Percentiles rank a stretch among this genome's conserved stretches.
Evolutionary conservation across 2,329 filamentous ascomycete genomes (phyloP).

Genomic region (Colletotrichum noveboracense): DNA sequence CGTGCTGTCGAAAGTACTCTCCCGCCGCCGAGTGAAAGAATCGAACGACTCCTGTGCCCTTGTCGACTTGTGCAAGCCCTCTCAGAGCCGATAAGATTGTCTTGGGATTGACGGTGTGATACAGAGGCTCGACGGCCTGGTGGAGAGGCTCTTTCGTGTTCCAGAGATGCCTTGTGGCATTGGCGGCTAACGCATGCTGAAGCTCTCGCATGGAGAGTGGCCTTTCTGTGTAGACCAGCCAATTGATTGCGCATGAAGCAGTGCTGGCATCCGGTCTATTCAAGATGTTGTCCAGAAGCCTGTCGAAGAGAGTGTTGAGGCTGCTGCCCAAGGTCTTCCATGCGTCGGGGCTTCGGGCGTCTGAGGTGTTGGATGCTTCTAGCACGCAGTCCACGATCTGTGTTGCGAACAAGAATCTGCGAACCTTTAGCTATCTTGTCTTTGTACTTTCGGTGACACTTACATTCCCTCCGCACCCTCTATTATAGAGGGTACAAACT

Average conservation of each 20-base stretch:
- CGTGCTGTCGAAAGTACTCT: background rate
- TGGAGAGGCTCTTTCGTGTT: background rate
- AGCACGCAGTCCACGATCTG: background rate
- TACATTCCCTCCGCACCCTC: background rate
- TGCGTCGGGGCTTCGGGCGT: background rate
- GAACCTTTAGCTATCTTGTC: background rate
- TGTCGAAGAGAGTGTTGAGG: background rate
- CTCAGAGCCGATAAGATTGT: background rate
- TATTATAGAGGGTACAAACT: background rate
- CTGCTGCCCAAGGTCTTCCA: background rate
- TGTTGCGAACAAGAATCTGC: background rate
- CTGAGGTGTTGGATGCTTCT: background rate
- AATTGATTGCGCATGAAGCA: background rate
- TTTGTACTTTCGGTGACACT: rapidly evolving
- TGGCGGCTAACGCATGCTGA: background rate
- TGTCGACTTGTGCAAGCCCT: background rate
- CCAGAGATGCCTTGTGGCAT: background rate
- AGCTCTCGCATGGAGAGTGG: background rate
- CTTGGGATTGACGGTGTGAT: background rate
- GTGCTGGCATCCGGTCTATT: background rate
- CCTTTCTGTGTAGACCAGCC: background rate
- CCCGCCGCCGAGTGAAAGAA: background rate
- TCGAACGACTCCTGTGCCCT: background rate
- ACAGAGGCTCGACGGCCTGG: background rate
- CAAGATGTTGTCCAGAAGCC: background rate